Evolutionary conservation across 345 rosid genomes (phyloP).

Genomic region (Microcos paniculata): DNA sequence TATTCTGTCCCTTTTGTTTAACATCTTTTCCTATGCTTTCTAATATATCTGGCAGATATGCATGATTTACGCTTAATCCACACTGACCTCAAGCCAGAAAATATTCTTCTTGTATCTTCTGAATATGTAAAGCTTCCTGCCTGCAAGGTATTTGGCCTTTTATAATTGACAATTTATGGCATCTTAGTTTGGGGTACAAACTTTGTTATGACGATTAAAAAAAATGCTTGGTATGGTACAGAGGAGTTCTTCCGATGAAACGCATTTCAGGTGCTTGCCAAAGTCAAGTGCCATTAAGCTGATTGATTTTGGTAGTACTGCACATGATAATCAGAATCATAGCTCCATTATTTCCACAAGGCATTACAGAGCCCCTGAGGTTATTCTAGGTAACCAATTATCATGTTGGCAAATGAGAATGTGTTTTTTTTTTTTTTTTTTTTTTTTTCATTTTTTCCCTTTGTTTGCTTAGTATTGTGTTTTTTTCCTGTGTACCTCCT

Average conservation of each 20-base stretch:
- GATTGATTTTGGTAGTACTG: slow-evolving; percentile 92
- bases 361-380: slow-evolving; percentile 89
- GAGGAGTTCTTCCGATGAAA: slow-evolving; percentile 55
- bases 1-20: slow-evolving; percentile 14
- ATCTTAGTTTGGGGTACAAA: slow-evolving; percentile 31
- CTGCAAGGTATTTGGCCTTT: slow-evolving; percentile 52
- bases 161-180: slow-evolving; percentile 14
- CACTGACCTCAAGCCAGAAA: slow-evolving; percentile 91
- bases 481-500: slow-evolving; percentile 6
- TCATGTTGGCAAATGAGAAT: slow-evolving; percentile 21
- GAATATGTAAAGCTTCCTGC: slow-evolving; percentile 69
- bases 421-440: no score
- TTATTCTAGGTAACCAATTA: slow-evolving; percentile 61
- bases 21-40: slow-evolving; percentile 14
- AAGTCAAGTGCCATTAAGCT: slow-evolving; percentile 89
- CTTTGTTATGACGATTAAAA: slow-evolving; percentile 10
- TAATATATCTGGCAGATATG: slow-evolving; percentile 61
- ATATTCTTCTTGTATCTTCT: slow-evolving; percentile 75
- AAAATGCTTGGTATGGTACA: slow-evolving; percentile 40
- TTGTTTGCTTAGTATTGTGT: slow-evolving; percentile 16
- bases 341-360: slow-evolving; percentile 78
- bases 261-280: slow-evolving; percentile 63
- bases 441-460: no score
- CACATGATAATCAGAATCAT: slow-evolving; percentile 72
- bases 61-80: slow-evolving; percentile 75